Evolutionary conservation across 1,284 basidiomycete species (phyloP), one percentile per base, ranked within the genome.

Genomic region (Omphalotus olearius): DNA sequence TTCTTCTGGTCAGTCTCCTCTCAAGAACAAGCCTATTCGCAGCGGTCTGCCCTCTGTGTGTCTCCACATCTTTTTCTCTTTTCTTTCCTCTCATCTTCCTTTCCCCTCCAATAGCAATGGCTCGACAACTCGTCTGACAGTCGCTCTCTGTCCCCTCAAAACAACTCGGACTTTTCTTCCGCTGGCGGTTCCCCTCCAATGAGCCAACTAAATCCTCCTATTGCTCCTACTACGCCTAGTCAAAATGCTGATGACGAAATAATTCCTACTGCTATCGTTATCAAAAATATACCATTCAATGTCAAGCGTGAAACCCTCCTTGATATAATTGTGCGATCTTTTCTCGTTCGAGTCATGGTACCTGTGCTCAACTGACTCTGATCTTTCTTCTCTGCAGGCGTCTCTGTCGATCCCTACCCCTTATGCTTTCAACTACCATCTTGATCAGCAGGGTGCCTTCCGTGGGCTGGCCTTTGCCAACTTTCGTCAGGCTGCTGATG

Each of bases 211-310:
- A 52, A 45, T 39, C 51, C 46, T 52, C 71, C 78, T 57, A 65
- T 78, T 36, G 71, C 66, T 16, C 69, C 80, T 7, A 69, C 72
- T 38, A 76, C 77, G 16, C 76, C 78, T 52, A 71, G 67, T 57
- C 74, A 69, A 65, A 73, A 67, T 52, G 58, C 65, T 42, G 92
- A 93, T 60, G 94, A 98, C 68, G 95, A 98, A 68, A 82, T 98
- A 67, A 99, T 99, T 69, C 96, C 96, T 50, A 99, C 96, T 14
- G 96, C 97, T 51, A 98, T 99, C 64, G 96, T 99, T 64, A 97
- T 99, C 73, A 99, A 99, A 82, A 98, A 98, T 78, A 99, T 98
- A 71, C 96, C 95, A 55, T 98, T 99, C 76, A 94, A 93, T 63
- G 93, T 98, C 61, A 93, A 94, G 73, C 86, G 91, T 64, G 95